Evolutionary conservation across 352 stramenopile genomes (phyloP).

Genomic region (Ophiocytium majus): DNA sequence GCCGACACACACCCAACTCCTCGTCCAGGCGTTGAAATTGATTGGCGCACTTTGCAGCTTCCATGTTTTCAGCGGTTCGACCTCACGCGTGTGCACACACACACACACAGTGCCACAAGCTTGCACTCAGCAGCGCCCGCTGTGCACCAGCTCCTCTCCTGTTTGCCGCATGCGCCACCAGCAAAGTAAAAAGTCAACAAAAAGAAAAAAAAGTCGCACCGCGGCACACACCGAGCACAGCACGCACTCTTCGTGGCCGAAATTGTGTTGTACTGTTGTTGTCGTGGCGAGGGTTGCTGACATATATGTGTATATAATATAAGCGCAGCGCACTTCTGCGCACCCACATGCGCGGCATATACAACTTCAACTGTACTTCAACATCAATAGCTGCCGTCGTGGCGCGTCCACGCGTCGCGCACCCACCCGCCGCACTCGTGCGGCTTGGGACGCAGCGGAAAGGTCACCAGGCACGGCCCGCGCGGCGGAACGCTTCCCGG

Average conservation of each 20-base stretch:
- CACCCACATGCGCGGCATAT: not conserved
- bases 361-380: too few relatives aligned
- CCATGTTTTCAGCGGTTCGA: too few relatives aligned
- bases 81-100: too few relatives aligned
- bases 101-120: too few relatives aligned
- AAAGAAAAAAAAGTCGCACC: too few relatives aligned
- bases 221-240: not conserved
- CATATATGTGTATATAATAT: not conserved
- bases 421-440: constrained; percentile 38
- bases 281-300: not conserved
- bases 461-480: constrained; percentile 30
- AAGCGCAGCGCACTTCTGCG: not conserved
- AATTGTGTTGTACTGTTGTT: not conserved
- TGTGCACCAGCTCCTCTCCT: too few relatives aligned
- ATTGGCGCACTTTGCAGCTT: too few relatives aligned
- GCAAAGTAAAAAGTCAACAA: too few relatives aligned
- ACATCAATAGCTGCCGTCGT: not conserved
- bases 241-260: not conserved
- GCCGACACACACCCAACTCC: too few relatives aligned
- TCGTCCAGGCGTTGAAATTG: too few relatives aligned
- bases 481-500: not conserved
- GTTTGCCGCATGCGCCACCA: too few relatives aligned
- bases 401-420: constrained; percentile 20
- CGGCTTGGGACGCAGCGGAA: constrained; percentile 46
- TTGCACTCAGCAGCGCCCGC: too few relatives aligned